phyloP scores from a whole-genome alignment of 495 filamentous ascomycete species.

The Hypoxylon rickii region DNA sequence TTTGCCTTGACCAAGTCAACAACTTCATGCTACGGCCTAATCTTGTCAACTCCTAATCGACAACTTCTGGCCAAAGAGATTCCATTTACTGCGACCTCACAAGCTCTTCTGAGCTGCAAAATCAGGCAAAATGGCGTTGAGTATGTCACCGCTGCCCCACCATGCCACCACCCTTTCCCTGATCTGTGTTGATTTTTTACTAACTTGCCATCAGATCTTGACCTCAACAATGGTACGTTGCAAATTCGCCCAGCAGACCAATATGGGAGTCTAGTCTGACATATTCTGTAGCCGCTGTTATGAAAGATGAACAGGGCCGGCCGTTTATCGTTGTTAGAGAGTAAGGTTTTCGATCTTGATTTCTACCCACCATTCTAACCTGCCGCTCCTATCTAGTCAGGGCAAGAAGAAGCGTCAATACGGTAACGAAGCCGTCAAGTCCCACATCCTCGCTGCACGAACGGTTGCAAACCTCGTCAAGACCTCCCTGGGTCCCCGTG shows the following conservation, averaged over 20 bases:
- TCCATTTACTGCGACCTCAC: not conserved
- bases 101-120: conserved; percentile 38
- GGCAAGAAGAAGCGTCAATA: conserved; percentile 97
- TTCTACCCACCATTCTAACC: conserved; percentile 2
- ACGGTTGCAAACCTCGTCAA: conserved; percentile 98
- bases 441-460: conserved; percentile 93
- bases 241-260: not conserved
- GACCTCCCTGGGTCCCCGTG: conserved; percentile 92
- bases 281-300: conserved; percentile 51
- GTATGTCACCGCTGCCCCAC: conserved; percentile 37
- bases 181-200: conserved; percentile 33
- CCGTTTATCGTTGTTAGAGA: conserved; percentile 99
- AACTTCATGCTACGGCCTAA: conserved; percentile 12
- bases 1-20: conserved; percentile 8
- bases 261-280: conserved; percentile 13
- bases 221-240: conserved; percentile 55
- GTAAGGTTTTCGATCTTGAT: conserved; percentile 61
- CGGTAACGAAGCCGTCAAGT: conserved; percentile 95
- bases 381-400: conserved; percentile 63
- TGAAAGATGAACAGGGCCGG: conserved; percentile 89
- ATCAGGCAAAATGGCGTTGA: conserved; percentile 53
- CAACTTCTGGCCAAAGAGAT: not conserved
- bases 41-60: not conserved
- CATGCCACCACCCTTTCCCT: conserved; percentile 20
- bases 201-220: conserved; percentile 45